Base-by-base conservation (phyloP, 2,329 filamentous ascomycete genomes). In the Colletotrichum higginsianum region DNA sequence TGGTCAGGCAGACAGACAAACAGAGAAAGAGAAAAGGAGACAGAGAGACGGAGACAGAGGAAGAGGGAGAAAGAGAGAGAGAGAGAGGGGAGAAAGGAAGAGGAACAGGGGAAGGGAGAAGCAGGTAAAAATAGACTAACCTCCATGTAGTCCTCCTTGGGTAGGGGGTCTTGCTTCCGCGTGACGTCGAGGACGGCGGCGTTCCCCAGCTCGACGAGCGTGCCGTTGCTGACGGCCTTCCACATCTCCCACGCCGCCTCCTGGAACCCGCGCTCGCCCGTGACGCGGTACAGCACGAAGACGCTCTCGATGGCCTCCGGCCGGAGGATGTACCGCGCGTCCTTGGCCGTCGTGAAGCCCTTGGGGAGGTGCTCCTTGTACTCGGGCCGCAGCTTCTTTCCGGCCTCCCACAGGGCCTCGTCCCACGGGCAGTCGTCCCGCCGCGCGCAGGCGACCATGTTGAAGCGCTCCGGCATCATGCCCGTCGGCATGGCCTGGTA, bases 271-370 rank as follows among this genome's bases (percentile, higher is more conserved):
- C 78, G 58, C 47, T 85, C 79, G 3, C 85, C 87, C 0, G 86
- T 89, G 57, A 88, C 81, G 38, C 87, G 85, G 74, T 88, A 89
- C 76, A 89, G 81, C 57, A 88, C 76, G 72, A 89, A 89, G 23
- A 89, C 81, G 75, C 85, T 86, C 78, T 87, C 86, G 58, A 87
- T 84, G 26, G 86, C 86, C 73, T 88, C 86, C 0, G 86, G 85
- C 0, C 87, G 80, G n/a, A 89, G 81, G 21, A 86, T 79, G 72
- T 89, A 89, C 7, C 85, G 82, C 0, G 86, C 78, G 66, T 89
- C 86, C 0, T 81, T 85, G 21, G 82, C 82, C 74, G 90, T 88
- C 60, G 86, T 91, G 79, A 93, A 95, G 0, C 93, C 93, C 12
- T 87, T 86, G 15, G 81, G 78, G 13, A 80, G 67, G 3, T 71